Conservation (phyloP, 805 yeast species). For the Ogataea polymorpha region DNA sequence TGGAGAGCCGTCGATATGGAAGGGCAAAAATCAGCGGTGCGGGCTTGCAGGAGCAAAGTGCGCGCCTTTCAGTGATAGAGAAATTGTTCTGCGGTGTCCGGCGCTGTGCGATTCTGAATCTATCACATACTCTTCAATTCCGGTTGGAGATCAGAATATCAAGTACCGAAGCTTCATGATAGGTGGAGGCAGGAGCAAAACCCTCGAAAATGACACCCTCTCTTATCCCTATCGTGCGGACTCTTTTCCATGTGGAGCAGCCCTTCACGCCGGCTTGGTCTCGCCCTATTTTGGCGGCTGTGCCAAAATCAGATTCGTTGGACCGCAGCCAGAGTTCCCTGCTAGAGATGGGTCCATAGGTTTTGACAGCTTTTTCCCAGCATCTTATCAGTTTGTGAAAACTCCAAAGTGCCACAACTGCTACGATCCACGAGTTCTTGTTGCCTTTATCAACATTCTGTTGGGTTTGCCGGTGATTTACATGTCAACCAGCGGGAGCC, state of each 20-base stretch:
- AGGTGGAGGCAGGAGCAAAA: conserved; percentile 62
- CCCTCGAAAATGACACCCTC: conserved; percentile 26
- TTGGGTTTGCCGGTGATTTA: conserved; percentile 63
- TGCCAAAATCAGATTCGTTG: conserved; percentile 56
- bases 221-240: conserved; percentile 79
- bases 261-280: conserved; percentile 77
- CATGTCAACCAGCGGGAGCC: conserved; percentile 37
- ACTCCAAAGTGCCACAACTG: conserved; percentile 57
- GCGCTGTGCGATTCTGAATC: conserved; percentile 81
- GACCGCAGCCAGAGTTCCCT: conserved; percentile 48
- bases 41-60: conserved; percentile 70
- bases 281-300: conserved; percentile 80
- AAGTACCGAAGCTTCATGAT: conserved; percentile 71
- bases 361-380: conserved; percentile 73
- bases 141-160: conserved; percentile 66
- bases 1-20: conserved; percentile 54
- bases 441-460: conserved; percentile 56
- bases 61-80: conserved; percentile 40
- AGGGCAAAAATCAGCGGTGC: conserved; percentile 71
- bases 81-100: conserved; percentile 71
- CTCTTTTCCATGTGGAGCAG: conserved; percentile 87
- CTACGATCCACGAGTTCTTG: conserved; percentile 60
- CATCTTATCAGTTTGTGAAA: conserved; percentile 61
- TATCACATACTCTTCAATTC: conserved; percentile 69
- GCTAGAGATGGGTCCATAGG: conserved; percentile 51